Percentiles rank a stretch among this genome's conserved stretches.
phyloP scores from a whole-genome alignment of 257 asterid species.

The Coffea canephora region DNA sequence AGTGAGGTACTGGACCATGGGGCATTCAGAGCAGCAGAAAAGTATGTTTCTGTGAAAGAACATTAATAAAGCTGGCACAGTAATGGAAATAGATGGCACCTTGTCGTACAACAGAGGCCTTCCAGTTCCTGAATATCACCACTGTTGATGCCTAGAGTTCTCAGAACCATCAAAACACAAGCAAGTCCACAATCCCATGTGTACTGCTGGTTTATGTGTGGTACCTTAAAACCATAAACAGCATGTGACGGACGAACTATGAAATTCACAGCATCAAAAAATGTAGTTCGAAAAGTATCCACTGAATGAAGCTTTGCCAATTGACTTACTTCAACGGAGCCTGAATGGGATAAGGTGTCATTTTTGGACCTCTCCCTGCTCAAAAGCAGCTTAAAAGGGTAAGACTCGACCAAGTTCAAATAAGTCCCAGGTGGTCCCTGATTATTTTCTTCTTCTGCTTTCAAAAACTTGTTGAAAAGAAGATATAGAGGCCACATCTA shows the following conservation, averaged over 20 bases:
- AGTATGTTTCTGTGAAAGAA: neutral
- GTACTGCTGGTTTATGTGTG: conserved; percentile 75
- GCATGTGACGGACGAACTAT: neutral
- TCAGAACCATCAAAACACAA: conserved; percentile 82
- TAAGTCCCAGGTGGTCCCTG: conserved; percentile 37
- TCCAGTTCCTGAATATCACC: conserved; percentile 54
- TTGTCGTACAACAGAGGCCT: conserved; percentile 71
- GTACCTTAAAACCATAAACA: conserved; percentile 51
- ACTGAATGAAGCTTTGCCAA: conserved; percentile 7
- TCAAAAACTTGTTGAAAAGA: conserved; percentile 65
- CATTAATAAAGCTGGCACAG: neutral
- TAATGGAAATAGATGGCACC: conserved; percentile 38
- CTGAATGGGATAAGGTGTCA: conserved; percentile 32
- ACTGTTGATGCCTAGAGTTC: conserved; percentile 51
- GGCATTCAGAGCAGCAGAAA: neutral
- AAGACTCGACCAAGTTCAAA: conserved; percentile 43
- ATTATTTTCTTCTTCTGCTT: conserved; percentile 53
- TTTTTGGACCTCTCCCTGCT: conserved; percentile 32
- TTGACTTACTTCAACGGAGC: conserved; percentile 54
- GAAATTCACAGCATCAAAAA: neutral
- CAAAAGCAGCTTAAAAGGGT: conserved; percentile 36
- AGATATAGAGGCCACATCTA: conserved; percentile 76
- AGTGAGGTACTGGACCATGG: neutral
- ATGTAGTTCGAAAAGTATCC: neutral
- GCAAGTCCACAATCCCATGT: conserved; percentile 99